Evolutionary conservation across 202 grass and related monocot species (phyloP).

Genomic region (Panicum virgatum): DNA sequence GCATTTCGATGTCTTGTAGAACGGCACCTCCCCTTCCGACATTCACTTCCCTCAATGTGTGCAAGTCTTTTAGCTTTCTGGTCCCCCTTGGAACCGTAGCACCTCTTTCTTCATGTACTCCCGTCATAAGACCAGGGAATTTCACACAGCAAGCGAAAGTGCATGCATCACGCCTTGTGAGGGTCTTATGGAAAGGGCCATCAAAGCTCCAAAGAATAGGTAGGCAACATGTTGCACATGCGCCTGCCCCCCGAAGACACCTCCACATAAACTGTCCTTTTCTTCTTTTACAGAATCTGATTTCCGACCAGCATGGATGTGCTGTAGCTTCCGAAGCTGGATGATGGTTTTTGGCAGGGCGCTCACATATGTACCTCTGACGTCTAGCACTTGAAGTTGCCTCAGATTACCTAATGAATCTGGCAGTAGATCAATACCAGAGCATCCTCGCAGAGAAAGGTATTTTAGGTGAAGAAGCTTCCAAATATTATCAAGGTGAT

Average conservation of each 20-base stretch:
- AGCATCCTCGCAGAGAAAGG: not conserved
- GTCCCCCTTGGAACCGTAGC: not conserved
- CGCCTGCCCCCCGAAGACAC: too few species aligned
- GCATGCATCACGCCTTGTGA: constrained; percentile 16
- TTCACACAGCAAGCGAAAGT: not conserved
- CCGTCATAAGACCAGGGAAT: not conserved
- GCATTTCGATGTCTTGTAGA: not conserved
- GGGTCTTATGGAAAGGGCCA: too few species aligned
- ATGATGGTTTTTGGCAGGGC: constrained; percentile 22
- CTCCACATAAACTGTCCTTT: not conserved
- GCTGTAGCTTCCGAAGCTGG: constrained; percentile 45
- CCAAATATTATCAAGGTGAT: constrained; percentile 10
- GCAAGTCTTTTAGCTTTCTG: not conserved
- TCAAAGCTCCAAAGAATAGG: not conserved
- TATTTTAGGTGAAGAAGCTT: constrained; percentile 30
- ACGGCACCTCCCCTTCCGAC: fast-evolving
- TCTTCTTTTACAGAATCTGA: fast-evolving
- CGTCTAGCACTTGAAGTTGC: constrained; percentile 26
- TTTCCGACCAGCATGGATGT: not conserved
- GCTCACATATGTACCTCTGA: not conserved
- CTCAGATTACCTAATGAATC: not conserved
- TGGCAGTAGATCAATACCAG: fast-evolving
- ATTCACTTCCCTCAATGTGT: not conserved
- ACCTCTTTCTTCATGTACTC: not conserved
- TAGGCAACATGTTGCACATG: not conserved